Evolutionary conservation across 305 asterid species (phyloP).

Genomic region (Coffea humblotiana): DNA sequence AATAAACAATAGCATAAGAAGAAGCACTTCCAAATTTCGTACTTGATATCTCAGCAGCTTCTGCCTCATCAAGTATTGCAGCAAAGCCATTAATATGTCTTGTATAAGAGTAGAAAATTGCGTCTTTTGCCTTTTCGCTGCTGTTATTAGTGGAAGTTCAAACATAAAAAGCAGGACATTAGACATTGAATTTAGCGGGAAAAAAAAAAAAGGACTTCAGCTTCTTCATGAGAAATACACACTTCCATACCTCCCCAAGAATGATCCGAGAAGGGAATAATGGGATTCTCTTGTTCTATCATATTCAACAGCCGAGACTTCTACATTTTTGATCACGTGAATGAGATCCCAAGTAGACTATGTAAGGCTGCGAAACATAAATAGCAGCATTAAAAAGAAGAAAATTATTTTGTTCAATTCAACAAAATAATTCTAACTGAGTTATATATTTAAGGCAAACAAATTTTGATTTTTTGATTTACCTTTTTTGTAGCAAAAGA

Average conservation of each 20-base stretch:
- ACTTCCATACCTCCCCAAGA: conserved; percentile 71
- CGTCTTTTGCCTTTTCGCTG: conserved; percentile 66
- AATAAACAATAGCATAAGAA: neutral
- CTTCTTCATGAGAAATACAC: neutral
- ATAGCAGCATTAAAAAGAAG: neutral
- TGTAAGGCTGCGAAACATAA: conserved; percentile 55
- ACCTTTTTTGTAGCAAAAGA: conserved; percentile 47
- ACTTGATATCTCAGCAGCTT: conserved; percentile 63
- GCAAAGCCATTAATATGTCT: conserved; percentile 94
- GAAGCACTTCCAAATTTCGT: conserved; percentile 15
- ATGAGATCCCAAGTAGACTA: conserved; percentile 93
- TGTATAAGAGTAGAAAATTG: conserved; percentile 82
- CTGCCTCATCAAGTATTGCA: conserved; percentile 68
- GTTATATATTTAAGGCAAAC: neutral
- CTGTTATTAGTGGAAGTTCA: neutral
- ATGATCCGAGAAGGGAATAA: conserved; percentile 76
- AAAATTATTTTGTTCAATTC: neutral
- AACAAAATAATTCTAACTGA: neutral
- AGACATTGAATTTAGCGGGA: neutral
- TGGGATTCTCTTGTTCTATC: conserved; percentile 61
- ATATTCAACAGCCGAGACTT: conserved; percentile 45
- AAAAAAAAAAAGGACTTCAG: neutral
- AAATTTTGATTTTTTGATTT: neutral
- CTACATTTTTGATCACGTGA: conserved; percentile 44
- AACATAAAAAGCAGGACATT: neutral